A percentile compares a stretch with the other conserved stretches of the same genome.
Conservation (phyloP, 2,329 filamentous ascomycete genomes). For the Sporothrix globosa region DNA sequence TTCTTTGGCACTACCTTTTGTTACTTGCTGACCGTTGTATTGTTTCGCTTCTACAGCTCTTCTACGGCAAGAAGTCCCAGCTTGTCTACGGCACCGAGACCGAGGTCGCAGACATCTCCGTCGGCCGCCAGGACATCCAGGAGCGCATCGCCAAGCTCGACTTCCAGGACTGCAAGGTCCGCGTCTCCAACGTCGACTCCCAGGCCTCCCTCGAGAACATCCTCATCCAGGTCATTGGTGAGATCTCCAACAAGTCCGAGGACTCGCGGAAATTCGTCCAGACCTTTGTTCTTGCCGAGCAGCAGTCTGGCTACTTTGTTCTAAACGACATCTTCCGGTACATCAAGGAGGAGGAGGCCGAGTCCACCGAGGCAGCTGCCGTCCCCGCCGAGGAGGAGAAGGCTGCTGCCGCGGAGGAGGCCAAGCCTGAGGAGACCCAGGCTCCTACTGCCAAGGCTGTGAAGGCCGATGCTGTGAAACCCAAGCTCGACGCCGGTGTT, state of each 20-base stretch:
- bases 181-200: conserved; percentile 95
- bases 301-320: conserved; percentile 96
- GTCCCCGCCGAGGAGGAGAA: conserved; percentile 39
- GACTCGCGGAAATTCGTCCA: conserved; percentile 96
- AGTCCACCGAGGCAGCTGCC: conserved; percentile 54
- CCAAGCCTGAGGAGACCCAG: conserved; percentile 45
- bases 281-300: conserved; percentile 94
- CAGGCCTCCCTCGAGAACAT: conserved; percentile 93
- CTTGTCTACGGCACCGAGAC: conserved; percentile 92
- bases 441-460: conserved; percentile 40
- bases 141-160: conserved; percentile 91
- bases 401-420: conserved; percentile 37
- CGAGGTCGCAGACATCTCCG: conserved; percentile 80
- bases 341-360: conserved; percentile 81
- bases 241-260: conserved; percentile 90
- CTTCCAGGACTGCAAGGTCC: conserved; percentile 97
- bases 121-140: conserved; percentile 89
- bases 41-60: conserved; percentile 60
- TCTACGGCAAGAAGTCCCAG: conserved; percentile 95
- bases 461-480: conserved; percentile 34
- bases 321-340: conserved; percentile 98
- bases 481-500: conserved; percentile 52
- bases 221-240: conserved; percentile 95
- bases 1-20: background rate
- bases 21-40: conserved; percentile 20